Evolutionary conservation across 2,329 filamentous ascomycete genomes (phyloP).

Genomic region (Beauveria sp.): DNA sequence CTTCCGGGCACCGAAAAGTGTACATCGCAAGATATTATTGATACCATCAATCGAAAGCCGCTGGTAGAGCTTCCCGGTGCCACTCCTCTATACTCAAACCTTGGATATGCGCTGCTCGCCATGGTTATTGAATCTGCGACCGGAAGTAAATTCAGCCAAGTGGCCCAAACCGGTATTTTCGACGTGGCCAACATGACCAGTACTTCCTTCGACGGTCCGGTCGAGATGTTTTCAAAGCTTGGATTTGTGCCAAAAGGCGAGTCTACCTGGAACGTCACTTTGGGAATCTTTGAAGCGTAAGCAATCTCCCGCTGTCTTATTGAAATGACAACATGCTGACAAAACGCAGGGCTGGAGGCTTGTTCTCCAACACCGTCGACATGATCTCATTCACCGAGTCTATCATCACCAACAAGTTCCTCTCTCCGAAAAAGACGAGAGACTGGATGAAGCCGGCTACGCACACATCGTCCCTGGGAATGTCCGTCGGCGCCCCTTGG

Average conservation of each 20-base stretch:
- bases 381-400: conserved; percentile 33
- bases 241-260: conserved; percentile 30
- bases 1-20: conserved; percentile 26
- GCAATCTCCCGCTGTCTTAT: conserved; percentile 11
- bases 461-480: conserved; percentile 28
- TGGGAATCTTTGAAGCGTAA: conserved; percentile 29
- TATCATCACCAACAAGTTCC: conserved; percentile 34
- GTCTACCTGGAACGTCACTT: conserved; percentile 24
- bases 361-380: conserved; percentile 35
- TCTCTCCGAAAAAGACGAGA: conserved; percentile 30
- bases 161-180: conserved; percentile 33
- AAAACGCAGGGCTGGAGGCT: conserved; percentile 27
- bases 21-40: conserved; percentile 21
- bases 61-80: conserved; percentile 36
- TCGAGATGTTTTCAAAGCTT: conserved; percentile 17
- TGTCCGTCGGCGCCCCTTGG: conserved; percentile 38
- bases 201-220: conserved; percentile 29
- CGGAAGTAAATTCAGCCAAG: conserved; percentile 29
- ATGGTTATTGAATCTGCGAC: conserved; percentile 37
- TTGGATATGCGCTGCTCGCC: conserved; percentile 36
- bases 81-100: conserved; percentile 42
- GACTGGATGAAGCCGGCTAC: conserved; percentile 37
- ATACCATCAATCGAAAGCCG: conserved; percentile 20
- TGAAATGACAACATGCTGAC: not conserved
- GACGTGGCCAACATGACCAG: conserved; percentile 33